Conservation (phyloP, 768 basidiomycete species). For the Pleurotus pulmonarius region DNA sequence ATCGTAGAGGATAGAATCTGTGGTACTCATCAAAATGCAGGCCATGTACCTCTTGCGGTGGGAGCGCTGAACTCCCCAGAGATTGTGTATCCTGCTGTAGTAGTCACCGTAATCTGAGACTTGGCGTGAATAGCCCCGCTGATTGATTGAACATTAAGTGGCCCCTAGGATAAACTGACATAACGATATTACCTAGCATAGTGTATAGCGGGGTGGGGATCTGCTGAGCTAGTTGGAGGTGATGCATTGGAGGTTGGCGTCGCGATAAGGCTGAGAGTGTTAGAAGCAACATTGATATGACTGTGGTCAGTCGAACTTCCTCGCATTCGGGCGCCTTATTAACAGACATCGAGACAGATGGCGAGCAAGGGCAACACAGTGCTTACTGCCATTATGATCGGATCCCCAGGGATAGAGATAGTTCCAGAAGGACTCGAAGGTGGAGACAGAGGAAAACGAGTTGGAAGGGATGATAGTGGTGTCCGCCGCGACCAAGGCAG, state of each 20-base stretch:
- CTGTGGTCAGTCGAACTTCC: conserved; percentile 36
- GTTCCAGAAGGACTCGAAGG: conserved; percentile 35
- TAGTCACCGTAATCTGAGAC: conserved; percentile 37
- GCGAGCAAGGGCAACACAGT: background rate
- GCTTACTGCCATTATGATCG: conserved; percentile 42
- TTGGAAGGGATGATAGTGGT: conserved; percentile 36
- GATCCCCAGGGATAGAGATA: conserved; percentile 46
- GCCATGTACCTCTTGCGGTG: conserved; percentile 38
- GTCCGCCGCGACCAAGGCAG: conserved; percentile 17
- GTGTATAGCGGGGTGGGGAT: conserved; percentile 39
- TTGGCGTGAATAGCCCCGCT: conserved; percentile 40
- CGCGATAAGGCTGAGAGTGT: conserved; percentile 36
- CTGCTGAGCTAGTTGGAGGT: conserved; percentile 35
- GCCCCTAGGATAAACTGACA: background rate
- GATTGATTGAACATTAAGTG: background rate
- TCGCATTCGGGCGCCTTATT: conserved; percentile 37
- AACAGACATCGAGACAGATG: too few relatives aligned
- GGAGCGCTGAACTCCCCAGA: conserved; percentile 41
- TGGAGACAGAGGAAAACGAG: conserved; percentile 34
- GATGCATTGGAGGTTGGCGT: conserved; percentile 33
- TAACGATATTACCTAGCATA: conserved; percentile 29
- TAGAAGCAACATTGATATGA: conserved; percentile 32
- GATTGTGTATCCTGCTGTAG: conserved; percentile 30
- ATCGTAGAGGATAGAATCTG: background rate
- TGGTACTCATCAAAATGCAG: conserved; percentile 35